These are phyloP conservation scores for Penicillium roqueforti DNA, from an alignment of 495 filamentous ascomycete genomes.

Conservation along the genomic window DNA sequence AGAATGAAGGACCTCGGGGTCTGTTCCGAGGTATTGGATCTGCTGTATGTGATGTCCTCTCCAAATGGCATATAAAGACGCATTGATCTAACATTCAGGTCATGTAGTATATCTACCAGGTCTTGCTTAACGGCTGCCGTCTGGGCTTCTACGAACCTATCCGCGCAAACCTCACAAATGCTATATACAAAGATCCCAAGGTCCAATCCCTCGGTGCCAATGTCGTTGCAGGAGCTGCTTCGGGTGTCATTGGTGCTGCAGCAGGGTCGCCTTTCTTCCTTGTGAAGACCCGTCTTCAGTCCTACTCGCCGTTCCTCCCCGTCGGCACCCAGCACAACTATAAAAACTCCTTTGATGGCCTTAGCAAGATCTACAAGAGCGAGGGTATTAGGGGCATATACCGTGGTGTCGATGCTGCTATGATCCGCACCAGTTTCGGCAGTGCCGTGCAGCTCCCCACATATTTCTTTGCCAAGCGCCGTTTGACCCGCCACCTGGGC, in stretches of 20 bases:
- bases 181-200: slow-evolving; percentile 64
- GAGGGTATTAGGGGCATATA: slow-evolving; percentile 85
- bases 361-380: slow-evolving; percentile 66
- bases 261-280: slow-evolving; percentile 95
- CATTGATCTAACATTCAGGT: neutral
- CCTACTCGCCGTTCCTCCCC: slow-evolving; percentile 87
- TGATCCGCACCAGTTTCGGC: slow-evolving; percentile 94
- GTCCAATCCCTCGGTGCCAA: slow-evolving; percentile 85
- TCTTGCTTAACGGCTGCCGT: slow-evolving; percentile 92
- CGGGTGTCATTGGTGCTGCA: slow-evolving; percentile 84
- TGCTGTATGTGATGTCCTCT: slow-evolving; percentile 52
- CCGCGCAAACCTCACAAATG: slow-evolving; percentile 59
- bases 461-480: slow-evolving; percentile 95
- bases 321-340: slow-evolving; percentile 96
- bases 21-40: slow-evolving; percentile 86
- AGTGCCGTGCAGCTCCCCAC: slow-evolving; percentile 94
- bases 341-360: slow-evolving; percentile 75
- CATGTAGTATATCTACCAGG: slow-evolving; percentile 86
- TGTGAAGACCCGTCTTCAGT: slow-evolving; percentile 96
- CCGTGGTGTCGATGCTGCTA: slow-evolving; percentile 86
- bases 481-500: slow-evolving; percentile 70
- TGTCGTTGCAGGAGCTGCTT: slow-evolving; percentile 82
- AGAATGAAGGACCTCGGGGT: slow-evolving; percentile 83
- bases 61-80: neutral
- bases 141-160: slow-evolving; percentile 98